Conservation (phyloP, 1,139 yeast species). For the Zygoascus sp. region DNA sequence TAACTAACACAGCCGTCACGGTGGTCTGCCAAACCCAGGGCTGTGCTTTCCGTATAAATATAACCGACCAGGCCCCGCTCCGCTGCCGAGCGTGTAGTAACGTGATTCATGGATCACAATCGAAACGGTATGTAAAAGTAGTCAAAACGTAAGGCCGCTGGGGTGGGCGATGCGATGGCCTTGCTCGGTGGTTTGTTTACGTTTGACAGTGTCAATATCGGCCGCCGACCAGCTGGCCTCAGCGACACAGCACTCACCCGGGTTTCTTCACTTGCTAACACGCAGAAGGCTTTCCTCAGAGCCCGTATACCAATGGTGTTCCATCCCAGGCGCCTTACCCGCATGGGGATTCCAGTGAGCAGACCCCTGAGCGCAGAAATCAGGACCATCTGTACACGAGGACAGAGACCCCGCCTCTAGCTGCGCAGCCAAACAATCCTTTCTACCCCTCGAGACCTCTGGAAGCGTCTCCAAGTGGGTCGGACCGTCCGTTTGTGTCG, state of each 20-base stretch:
- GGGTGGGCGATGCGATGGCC: neutral
- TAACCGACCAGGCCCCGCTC: neutral
- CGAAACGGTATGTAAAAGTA: neutral
- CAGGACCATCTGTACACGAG: neutral
- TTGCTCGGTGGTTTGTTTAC: neutral
- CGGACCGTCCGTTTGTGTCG: neutral
- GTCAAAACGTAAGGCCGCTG: neutral
- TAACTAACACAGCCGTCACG: neutral
- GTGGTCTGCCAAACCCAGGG: too few species aligned
- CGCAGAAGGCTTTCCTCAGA: neutral
- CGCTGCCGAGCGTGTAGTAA: too few species aligned
- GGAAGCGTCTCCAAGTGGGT: neutral
- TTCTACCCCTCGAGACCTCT: neutral
- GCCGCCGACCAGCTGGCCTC: too few species aligned
- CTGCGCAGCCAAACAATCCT: neutral
- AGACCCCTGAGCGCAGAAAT: neutral
- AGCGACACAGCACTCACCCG: too few species aligned
- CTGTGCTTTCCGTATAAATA: neutral
- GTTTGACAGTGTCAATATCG: too few species aligned
- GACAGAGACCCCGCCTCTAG: slow-evolving; percentile 3
- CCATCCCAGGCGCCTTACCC: slow-evolving; percentile 4
- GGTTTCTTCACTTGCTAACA: too few species aligned
- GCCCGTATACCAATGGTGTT: neutral
- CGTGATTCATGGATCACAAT: neutral
- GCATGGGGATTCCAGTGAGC: neutral